Evolutionary conservation across 352 stramenopile genomes (phyloP).

Genomic region (Thalassiosira livingstoniorum): DNA sequence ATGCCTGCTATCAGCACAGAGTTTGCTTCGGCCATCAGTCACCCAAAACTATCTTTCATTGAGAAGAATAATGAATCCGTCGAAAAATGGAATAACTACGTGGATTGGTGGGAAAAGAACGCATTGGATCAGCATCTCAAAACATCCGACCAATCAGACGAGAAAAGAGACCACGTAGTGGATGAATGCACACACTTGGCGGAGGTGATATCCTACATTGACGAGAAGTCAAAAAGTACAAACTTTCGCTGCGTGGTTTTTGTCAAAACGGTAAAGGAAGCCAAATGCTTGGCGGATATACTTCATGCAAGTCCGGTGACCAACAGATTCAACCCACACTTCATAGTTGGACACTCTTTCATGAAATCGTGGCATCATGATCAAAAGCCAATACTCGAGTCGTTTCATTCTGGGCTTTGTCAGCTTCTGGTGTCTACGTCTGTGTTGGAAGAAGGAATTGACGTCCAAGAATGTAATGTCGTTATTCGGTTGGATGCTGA

Average conservation of each 20-base stretch:
- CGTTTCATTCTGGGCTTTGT: background rate
- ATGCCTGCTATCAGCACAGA: background rate
- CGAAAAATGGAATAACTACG: slow-evolving; percentile 5
- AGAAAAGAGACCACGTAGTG: background rate
- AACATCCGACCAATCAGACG: no score
- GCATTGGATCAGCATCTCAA: background rate
- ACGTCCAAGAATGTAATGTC: slow-evolving; percentile 10
- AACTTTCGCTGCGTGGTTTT: slow-evolving; percentile 8
- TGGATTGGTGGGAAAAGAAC: slow-evolving; percentile 2
- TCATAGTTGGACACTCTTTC: background rate
- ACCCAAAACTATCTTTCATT: background rate
- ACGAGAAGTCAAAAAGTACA: slow-evolving; percentile 2
- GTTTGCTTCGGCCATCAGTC: background rate
- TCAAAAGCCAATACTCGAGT: slow-evolving; percentile 9
- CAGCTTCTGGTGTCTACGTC: slow-evolving; percentile 5
- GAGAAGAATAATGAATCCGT: background rate
- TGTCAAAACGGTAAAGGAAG: background rate
- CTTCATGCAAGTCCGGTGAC: background rate
- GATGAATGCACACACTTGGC: background rate
- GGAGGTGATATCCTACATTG: background rate
- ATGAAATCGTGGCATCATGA: background rate
- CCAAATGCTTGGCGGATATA: background rate
- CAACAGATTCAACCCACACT: background rate
- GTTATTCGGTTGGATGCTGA: background rate
- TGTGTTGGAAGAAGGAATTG: slow-evolving; percentile 1